phyloP scores from a whole-genome alignment of 2,329 filamentous ascomycete genomes.

The Penicillium rolfsii region DNA sequence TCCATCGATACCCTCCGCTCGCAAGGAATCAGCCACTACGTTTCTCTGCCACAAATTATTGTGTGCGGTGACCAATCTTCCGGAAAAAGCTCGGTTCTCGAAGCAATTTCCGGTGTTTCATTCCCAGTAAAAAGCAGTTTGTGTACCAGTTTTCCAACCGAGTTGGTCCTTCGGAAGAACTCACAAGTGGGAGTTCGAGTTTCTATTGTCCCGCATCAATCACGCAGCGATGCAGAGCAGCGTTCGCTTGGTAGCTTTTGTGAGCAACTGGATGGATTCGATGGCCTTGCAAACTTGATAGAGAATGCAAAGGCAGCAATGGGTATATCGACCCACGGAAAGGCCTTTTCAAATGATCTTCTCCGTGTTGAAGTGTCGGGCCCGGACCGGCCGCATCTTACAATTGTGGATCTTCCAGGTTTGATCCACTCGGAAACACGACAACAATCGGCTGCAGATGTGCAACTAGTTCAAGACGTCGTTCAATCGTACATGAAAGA shows the following conservation, averaged over 20 bases:
- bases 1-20: neutral
- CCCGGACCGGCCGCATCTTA: conserved; percentile 2
- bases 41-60: conserved; percentile 60
- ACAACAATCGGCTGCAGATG: neutral
- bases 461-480: neutral
- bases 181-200: conserved; percentile 22
- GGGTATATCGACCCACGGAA: conserved; percentile 22
- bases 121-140: conserved; percentile 64
- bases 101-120: conserved; percentile 64
- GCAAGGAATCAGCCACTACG: neutral
- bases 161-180: conserved; percentile 56
- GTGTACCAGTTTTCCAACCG: conserved; percentile 65
- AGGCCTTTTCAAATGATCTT: neutral
- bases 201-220: conserved; percentile 45
- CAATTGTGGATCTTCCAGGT: neutral
- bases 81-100: conserved; percentile 64
- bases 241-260: conserved; percentile 19
- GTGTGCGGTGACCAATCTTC: conserved; percentile 68
- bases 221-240: conserved; percentile 26
- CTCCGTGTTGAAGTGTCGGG: neutral
- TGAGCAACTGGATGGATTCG: conserved; percentile 24
- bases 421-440: neutral
- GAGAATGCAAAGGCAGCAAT: conserved; percentile 33
- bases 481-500: conserved; percentile 3
- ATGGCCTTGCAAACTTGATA: conserved; percentile 24